phyloP scores from a whole-genome alignment of 2,329 filamentous ascomycete genomes.

The Claviceps digitariae region DNA sequence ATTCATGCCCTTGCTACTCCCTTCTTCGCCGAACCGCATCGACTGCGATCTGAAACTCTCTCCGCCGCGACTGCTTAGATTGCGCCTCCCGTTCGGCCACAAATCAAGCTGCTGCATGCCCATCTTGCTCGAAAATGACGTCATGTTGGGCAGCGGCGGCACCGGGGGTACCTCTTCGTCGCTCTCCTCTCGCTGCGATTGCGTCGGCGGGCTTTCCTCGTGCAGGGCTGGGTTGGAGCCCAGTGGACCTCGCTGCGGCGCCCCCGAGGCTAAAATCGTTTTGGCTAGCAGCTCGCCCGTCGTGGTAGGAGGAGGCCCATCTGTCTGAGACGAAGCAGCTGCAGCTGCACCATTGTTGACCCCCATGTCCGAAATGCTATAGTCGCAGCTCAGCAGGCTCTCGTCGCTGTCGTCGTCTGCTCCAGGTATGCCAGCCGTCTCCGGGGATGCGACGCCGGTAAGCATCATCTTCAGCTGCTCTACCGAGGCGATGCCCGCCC shows the following conservation, averaged over 20 bases:
- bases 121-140: constrained; percentile 17
- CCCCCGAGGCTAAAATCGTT: constrained; percentile 21
- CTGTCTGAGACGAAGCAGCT: constrained; percentile 15
- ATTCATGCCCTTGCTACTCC: constrained; percentile 24
- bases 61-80: constrained; percentile 28
- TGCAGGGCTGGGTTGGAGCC: constrained; percentile 28
- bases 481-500: constrained; percentile 43
- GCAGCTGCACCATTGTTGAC: constrained; percentile 39
- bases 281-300: constrained; percentile 17
- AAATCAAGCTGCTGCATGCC: constrained; percentile 7
- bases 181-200: constrained; percentile 7
- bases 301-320: constrained; percentile 9
- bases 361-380: constrained; percentile 52
- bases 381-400: constrained; percentile 59
- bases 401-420: constrained; percentile 45
- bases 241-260: constrained; percentile 23
- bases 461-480: constrained; percentile 51
- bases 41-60: constrained; percentile 24
- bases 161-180: constrained; percentile 38
- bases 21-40: constrained; percentile 19
- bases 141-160: constrained; percentile 35
- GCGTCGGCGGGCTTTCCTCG: constrained; percentile 2
- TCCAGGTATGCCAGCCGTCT: constrained; percentile 22
- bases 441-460: constrained; percentile 32
- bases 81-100: constrained; percentile 13